Evolutionary conservation across 169 alveolate species (phyloP), one percentile per base, ranked within the genome.

Genomic region (Hepatocystis sp.): DNA sequence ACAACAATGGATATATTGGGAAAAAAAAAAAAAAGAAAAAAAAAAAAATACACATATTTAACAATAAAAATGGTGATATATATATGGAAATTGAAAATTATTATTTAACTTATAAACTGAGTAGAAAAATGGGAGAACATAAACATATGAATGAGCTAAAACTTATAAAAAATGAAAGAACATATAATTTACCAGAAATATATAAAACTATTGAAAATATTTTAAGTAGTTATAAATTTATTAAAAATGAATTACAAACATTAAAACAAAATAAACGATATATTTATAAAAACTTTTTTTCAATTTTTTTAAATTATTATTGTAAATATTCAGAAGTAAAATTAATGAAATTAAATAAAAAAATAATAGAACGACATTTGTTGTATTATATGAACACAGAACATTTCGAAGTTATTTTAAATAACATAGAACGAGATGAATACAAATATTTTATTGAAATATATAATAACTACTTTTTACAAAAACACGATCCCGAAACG

Each of bases 271-370:
- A 81, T 53, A 81, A 81, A 28, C 78, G 51, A 32, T 64, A 21
- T 40, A 81, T 81, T 30, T 81, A 81, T 65, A 66, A 81, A 49
- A 81, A 42, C 0, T 81, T 81, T 25, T 63, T 61, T 36, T 81
- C 84, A 4, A 81, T 81, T 61, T 81, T 81, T 63, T 28, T 81
- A 65, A 46, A 81, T 55, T 81, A 81, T 36, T 81, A 81, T 51
- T 53, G 53, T 25, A 63, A 46, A 28, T 81, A 63, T 36, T 17
- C 61, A 61, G 84, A 81, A 61, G 19, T 81, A 11, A 81, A 81
- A 64, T 5, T 52, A 40, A 81, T 81, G 23, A 61, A 81, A 65
- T 15, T 65, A n/a, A 60, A 81, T 19, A 81, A 81, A 28, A 34
- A 28, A 1, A 81, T 27, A 49, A 36, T 81, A 10, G 84, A 61